Evolutionary conservation across 2,329 filamentous ascomycete species (phyloP).

Genomic region (Trichoderma simmonsii): DNA sequence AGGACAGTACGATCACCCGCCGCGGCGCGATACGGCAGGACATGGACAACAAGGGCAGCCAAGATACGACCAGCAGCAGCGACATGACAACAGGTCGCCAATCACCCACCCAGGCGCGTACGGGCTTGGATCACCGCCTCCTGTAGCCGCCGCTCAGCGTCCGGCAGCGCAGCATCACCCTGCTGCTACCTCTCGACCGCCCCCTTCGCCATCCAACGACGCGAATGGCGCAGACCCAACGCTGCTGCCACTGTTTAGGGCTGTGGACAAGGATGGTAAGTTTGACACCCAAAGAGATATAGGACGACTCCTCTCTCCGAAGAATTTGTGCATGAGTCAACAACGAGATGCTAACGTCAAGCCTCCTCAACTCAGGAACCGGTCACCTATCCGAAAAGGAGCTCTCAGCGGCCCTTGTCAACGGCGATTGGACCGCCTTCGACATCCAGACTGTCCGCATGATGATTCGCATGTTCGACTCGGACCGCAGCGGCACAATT

Average conservation of each 20-base stretch:
- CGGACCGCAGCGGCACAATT: slow-evolving; percentile 82
- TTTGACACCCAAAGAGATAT: slow-evolving; percentile 13
- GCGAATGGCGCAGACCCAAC: slow-evolving; percentile 61
- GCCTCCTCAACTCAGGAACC: slow-evolving; percentile 48
- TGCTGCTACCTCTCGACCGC: slow-evolving; percentile 58
- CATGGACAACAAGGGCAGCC: slow-evolving; percentile 5
- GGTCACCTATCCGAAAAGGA: slow-evolving; percentile 84
- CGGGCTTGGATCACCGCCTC: slow-evolving; percentile 51
- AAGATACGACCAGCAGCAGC: slow-evolving; percentile 26
- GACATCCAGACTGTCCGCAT: slow-evolving; percentile 92
- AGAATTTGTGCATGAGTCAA: background rate
- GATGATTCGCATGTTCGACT: slow-evolving; percentile 99
- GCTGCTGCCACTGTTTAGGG: slow-evolving; percentile 80
- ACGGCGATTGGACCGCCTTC: slow-evolving; percentile 93
- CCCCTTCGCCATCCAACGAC: slow-evolving; percentile 59
- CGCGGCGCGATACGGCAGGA: slow-evolving; percentile 2
- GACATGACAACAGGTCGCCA: slow-evolving; percentile 48
- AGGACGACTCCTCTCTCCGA: background rate
- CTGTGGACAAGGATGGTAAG: slow-evolving; percentile 81
- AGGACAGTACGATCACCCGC: slow-evolving; percentile 7
- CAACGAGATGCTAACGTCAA: background rate
- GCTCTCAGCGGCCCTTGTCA: slow-evolving; percentile 85
- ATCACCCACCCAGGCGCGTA: slow-evolving; percentile 39
- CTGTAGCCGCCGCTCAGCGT: slow-evolving; percentile 40
- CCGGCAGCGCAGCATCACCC: slow-evolving; percentile 48